Base-by-base conservation (phyloP, 139 green algal genomes). In the Pycnococcus provasolii region DNA sequence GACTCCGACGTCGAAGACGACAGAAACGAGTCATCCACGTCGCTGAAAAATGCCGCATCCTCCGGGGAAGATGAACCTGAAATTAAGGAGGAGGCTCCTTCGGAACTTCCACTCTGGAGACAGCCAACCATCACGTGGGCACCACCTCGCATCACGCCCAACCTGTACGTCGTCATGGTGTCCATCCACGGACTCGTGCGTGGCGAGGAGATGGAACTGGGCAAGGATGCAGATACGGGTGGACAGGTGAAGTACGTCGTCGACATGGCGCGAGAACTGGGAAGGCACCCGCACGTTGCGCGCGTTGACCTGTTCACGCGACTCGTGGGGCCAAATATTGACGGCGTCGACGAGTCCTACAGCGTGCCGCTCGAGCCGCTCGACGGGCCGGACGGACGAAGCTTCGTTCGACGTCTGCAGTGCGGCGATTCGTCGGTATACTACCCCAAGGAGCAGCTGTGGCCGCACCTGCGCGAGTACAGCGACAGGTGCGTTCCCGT, bases 171-270 rank as follows among this genome's bases (percentile, higher is more conserved):
- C 48, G 71, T 94, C 9, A 81, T 95, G 42, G 89, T 94, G 71
- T 84, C 67, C 58, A 74, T 96, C 72, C 90, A 96, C 67, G 90
- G 90, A 46, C 79, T 96, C 43, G 85, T 96, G 47, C 77, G 90
- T 0, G 90, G 90, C 2, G 76, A 91, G 1, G 71, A 72, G 43
- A 96, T 96, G 90, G 90, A 96, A 80, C 85, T 96, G 51, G 90
- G 90, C 8, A 76, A 81, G 3, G 90, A 96, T 73, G 72, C 84
- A 0, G 90, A 96, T 79, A 96, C 90, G 4, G 90, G 90, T 15
- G 89, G 90, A 0, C 76, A 89, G 80, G 79, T 92, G n/a, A 92
- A 92, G 79, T 96, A 97, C 70, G 91, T 97, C 45, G 89, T 97
- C 15, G 90, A 97, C 85, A 78, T 97, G 72, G 89, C 91, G 0